Percentiles rank a stretch among this genome's conserved stretches.
phyloP scores from a whole-genome alignment of 805 yeast genomes.

The Cyberlindnera galapagoensis region DNA sequence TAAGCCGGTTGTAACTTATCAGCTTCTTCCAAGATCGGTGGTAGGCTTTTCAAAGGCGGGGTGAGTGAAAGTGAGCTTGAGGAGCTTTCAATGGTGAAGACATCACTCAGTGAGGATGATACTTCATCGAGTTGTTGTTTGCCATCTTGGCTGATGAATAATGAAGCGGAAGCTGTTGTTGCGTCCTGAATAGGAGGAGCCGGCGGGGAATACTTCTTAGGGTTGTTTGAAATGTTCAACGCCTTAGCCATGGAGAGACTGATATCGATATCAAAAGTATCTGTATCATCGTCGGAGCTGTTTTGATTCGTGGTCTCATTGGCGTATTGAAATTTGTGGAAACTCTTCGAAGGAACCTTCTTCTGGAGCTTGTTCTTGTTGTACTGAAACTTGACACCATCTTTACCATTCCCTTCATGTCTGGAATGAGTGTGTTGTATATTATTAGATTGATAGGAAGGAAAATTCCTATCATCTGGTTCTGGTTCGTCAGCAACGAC shows the following conservation, averaged over 20 bases:
- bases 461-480: constrained; percentile 42
- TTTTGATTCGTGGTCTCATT: constrained; percentile 6
- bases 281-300: constrained; percentile 9
- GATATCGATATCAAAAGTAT: constrained; percentile 26
- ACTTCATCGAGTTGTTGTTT: constrained; percentile 17
- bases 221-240: constrained; percentile 11
- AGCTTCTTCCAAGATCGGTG: constrained; percentile 22
- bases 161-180: neutral
- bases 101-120: constrained; percentile 24
- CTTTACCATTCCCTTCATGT: too few relatives aligned
- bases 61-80: constrained; percentile 21
- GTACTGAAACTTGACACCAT: constrained; percentile 16
- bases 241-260: constrained; percentile 30
- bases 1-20: constrained; percentile 1
- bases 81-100: constrained; percentile 20
- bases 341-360: constrained; percentile 7
- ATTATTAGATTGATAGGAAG: constrained; percentile 28
- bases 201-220: constrained; percentile 1
- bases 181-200: constrained; percentile 3
- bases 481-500: constrained; percentile 33
- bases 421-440: constrained; percentile 12
- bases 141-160: too few relatives aligned
- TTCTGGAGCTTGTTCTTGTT: constrained; percentile 18
- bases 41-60: constrained; percentile 16
- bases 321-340: constrained; percentile 14